A percentile compares a stretch with the other conserved stretches of the same genome.
Conservation (phyloP, 257 asterid species). For the Pogostemon cablin region DNA sequence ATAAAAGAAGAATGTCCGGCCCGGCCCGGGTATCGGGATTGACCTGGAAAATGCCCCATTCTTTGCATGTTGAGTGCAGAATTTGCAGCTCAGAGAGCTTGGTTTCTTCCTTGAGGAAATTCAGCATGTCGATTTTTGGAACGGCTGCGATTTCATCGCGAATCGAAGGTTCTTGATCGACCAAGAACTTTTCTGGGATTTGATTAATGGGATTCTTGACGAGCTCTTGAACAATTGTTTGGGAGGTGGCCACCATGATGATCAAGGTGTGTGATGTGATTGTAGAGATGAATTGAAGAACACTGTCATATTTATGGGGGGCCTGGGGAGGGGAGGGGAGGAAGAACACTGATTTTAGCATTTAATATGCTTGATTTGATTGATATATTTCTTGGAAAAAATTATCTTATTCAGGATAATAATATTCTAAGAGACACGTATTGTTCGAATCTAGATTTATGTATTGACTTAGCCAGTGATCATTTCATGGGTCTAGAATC, state of each 20-base stretch:
- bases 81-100: constrained; percentile 41
- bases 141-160: constrained; percentile 11
- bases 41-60: constrained; percentile 81
- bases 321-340: no score
- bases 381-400: background rate
- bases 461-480: no score
- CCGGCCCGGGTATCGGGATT: background rate
- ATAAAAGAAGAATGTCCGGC: no score
- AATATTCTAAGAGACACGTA: no score
- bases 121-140: constrained; percentile 53
- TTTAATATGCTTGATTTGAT: background rate
- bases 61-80: constrained; percentile 55
- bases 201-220: constrained; percentile 31
- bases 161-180: constrained; percentile 42
- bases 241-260: constrained; percentile 2
- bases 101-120: constrained; percentile 29
- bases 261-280: background rate
- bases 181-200: constrained; percentile 42
- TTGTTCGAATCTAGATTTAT: no score
- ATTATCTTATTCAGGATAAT: no score
- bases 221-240: constrained; percentile 46
- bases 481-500: no score
- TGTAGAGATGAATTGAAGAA: background rate
- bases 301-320: constrained; percentile 2
- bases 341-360: no score